Evolutionary conservation across 73 alveolate species (phyloP), one percentile per base, ranked within the genome.

Genomic region (Uronychia setigera): DNA sequence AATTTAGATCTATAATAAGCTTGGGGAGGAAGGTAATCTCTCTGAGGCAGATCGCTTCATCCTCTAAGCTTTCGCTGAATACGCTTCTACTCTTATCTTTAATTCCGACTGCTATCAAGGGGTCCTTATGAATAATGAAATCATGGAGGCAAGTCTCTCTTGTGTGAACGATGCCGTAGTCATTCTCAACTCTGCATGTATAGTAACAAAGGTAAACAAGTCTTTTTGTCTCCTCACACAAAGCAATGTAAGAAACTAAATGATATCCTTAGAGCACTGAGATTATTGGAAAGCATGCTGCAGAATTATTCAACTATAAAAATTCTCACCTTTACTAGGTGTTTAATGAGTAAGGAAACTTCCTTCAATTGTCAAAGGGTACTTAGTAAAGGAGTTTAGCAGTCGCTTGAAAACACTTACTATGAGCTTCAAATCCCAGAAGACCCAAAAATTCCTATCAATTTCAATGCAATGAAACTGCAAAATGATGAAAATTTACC

Each of bases 91-190:
- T n/a, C 74, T 59, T 1, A 14, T 85, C 35, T 85, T 85, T 76
- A 85, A 59, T 27, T 28, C 60, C 0, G 88, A 87, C 60, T 14
- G 31, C 30, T 57, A 32, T 14, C 59, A 87, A 87, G 88, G 90
- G 13, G 28, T 76, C 11, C 1, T 58, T 58, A 33, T 81, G 31
- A 57, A 79, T 26, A 27, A 76, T 13, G 94, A 88, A 67, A 30
- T 82, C 25, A 13, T 74, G n/a, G 87, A 81, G 32, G 82, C 87
- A 0, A 19, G 28, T n/a, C 76, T 79, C 74, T 46, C 81, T 29
- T 35, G 77, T 1, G 31, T 88, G 1, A 81, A 88, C 32, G 94
- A 88, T 60, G 89, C 88, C 19, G 87, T 81, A 0, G 28, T 88
- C 27, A 76, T 81, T 26, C 75, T 88, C 0, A 88, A 81, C 74